A percentile compares a stretch with the other conserved stretches of the same genome.
phyloP scores from a whole-genome alignment of 2,329 filamentous ascomycete genomes.

The Trichophyton equinum region DNA sequence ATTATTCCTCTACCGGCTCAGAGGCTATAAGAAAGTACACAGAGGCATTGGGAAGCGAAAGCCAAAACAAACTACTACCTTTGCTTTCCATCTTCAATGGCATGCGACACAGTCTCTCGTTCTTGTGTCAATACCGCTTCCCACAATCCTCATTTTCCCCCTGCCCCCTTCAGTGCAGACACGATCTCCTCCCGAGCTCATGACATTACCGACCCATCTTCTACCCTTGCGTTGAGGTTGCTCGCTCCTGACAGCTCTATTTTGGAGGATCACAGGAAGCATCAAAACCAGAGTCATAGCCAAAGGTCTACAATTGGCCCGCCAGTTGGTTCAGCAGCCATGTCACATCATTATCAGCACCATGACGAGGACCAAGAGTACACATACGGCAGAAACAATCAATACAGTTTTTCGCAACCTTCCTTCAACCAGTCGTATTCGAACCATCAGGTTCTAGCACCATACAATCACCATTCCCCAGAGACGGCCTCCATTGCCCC shows the following conservation, averaged over 20 bases:
- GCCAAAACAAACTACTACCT: background rate
- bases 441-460: constrained; percentile 22
- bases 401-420: constrained; percentile 19
- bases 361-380: constrained; percentile 18
- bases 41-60: background rate
- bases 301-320: background rate
- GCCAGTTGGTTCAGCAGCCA: constrained; percentile 12
- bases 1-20: background rate
- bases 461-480: constrained; percentile 24
- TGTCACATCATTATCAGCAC: constrained; percentile 19
- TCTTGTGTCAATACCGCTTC: background rate
- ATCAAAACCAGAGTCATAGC: background rate
- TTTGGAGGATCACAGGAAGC: constrained; percentile 3
- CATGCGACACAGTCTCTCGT: constrained; percentile 1
- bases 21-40: background rate
- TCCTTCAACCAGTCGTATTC: constrained; percentile 27
- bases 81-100: background rate
- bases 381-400: constrained; percentile 15
- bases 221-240: background rate
- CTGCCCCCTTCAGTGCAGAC: background rate
- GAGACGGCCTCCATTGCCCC: constrained; percentile 21
- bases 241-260: constrained; percentile 1
- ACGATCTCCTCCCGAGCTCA: background rate
- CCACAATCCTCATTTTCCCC: background rate
- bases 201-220: background rate